Percentiles rank a stretch among this genome's conserved stretches.
These are phyloP conservation scores for Secale cereale DNA, from an alignment of 176 grass and related monocot genomes.

Conservation along the genomic window DNA sequence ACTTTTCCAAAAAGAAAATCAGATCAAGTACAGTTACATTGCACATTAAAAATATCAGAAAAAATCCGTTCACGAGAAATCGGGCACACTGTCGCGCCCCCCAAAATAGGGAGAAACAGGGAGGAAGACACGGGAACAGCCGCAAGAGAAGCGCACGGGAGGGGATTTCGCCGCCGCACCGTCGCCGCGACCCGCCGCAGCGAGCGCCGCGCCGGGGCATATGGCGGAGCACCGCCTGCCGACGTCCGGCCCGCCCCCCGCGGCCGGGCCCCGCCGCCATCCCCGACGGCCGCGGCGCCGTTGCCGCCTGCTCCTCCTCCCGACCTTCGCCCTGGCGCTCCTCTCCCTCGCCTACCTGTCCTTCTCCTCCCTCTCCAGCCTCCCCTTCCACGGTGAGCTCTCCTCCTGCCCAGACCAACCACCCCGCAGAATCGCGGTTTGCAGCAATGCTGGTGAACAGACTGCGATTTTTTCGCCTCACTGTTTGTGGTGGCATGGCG, in stretches of 20 bases:
- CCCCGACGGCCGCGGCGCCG: constrained; percentile 32
- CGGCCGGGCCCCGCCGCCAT: constrained; percentile 29
- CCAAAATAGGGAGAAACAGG: not conserved
- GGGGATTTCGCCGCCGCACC: not conserved
- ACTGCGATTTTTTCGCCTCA: not conserved
- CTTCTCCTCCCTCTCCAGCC: constrained; percentile 45
- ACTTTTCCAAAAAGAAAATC: too few relatives aligned
- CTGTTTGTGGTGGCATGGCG: not conserved
- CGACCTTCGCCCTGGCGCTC: constrained; percentile 38
- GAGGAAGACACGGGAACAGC: not conserved
- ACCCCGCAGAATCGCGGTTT: not conserved
- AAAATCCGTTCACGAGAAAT: too few relatives aligned
- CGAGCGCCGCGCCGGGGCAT: not conserved
- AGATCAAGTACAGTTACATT: too few relatives aligned
- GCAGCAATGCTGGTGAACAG: not conserved
- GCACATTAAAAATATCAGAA: too few relatives aligned
- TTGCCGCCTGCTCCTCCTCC: constrained; percentile 34
- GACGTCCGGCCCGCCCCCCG: constrained; percentile 3
- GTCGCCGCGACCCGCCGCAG: constrained; percentile 1
- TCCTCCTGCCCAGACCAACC: not conserved
- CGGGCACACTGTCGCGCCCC: too few relatives aligned
- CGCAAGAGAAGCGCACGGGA: not conserved
- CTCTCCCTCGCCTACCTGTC: constrained; percentile 58
- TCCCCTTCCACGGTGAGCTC: constrained; percentile 55
- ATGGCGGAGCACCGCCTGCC: constrained; percentile 43